Percentiles rank a stretch among this genome's conserved stretches.
These are phyloP conservation scores for Saturnispora galanensis DNA, from an alignment of 805 yeast genomes.

Conservation along the genomic window DNA sequence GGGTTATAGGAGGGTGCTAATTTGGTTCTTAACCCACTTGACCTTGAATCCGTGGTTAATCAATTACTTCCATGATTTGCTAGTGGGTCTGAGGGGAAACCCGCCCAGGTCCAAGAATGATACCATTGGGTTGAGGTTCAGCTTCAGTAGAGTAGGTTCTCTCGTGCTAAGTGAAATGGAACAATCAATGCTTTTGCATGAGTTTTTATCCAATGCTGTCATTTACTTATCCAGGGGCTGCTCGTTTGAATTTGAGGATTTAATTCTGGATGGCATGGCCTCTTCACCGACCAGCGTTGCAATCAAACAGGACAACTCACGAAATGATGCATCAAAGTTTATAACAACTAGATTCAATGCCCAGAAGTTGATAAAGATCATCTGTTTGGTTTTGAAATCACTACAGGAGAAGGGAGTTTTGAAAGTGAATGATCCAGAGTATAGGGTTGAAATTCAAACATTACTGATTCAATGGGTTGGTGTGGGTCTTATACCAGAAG, in stretches of 20 bases:
- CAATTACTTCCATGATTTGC: conserved; percentile 53
- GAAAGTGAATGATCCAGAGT: conserved; percentile 40
- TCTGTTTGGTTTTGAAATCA: conserved; percentile 55
- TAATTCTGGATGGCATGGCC: conserved; percentile 2
- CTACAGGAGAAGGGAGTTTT: conserved; percentile 34
- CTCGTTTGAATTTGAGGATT: conserved; percentile 16
- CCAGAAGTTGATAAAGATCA: conserved; percentile 37
- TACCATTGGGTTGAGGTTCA: conserved; percentile 14
- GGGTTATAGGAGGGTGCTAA: conserved; percentile 52
- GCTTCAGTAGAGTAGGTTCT: conserved; percentile 49
- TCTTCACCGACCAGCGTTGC: conserved; percentile 7
- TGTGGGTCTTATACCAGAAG: conserved; percentile 41
- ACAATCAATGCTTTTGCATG: conserved; percentile 58
- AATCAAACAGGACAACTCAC: conserved; percentile 8
- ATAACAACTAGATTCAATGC: conserved; percentile 26
- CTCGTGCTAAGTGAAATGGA: conserved; percentile 50
- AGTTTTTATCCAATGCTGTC: conserved; percentile 50
- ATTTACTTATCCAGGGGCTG: conserved; percentile 32
- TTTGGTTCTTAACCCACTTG: conserved; percentile 60
- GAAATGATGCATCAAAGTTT: conserved; percentile 17
- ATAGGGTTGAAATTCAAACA: conserved; percentile 48
- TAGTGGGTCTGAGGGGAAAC: conserved; percentile 47
- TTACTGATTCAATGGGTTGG: conserved; percentile 60
- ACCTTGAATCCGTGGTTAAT: conserved; percentile 46
- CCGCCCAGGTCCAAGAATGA: conserved; percentile 10